Percentiles rank a stretch among this genome's conserved stretches.
Conservation (phyloP, 257 asterid species). For the Solanum infundibuliforme region DNA sequence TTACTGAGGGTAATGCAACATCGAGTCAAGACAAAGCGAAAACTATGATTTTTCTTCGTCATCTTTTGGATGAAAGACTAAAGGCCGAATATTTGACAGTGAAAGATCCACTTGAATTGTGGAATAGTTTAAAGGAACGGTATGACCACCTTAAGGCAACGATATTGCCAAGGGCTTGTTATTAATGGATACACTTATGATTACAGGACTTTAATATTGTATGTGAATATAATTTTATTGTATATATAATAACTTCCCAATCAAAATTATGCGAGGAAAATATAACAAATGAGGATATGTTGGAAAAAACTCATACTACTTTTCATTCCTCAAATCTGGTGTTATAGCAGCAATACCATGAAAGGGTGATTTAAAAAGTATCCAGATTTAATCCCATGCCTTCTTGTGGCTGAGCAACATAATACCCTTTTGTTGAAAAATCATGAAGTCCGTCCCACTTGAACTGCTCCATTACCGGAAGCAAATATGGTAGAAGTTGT, state of each 20-base stretch:
- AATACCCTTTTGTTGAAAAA: background rate
- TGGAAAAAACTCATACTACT: background rate
- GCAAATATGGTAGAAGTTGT: too few relatives aligned
- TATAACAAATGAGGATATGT: background rate
- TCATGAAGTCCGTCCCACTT: background rate
- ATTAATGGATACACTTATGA: background rate
- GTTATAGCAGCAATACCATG: too few relatives aligned
- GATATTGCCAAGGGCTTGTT: background rate
- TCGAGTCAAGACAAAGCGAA: background rate
- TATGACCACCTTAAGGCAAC: background rate
- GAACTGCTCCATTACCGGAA: too few relatives aligned
- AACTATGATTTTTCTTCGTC: background rate
- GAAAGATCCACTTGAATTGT: background rate
- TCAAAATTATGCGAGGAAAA: background rate
- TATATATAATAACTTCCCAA: too few relatives aligned
- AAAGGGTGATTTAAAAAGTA: background rate
- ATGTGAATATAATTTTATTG: background rate
- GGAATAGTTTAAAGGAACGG: background rate
- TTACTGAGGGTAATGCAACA: background rate
- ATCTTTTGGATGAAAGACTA: background rate
- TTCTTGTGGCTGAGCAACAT: background rate
- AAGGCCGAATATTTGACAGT: background rate
- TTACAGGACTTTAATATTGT: background rate
- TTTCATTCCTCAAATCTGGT: background rate
- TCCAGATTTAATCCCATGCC: background rate